Conservation (phyloP, 1,284 basidiomycete genomes). For the Sparassis latifolia region DNA sequence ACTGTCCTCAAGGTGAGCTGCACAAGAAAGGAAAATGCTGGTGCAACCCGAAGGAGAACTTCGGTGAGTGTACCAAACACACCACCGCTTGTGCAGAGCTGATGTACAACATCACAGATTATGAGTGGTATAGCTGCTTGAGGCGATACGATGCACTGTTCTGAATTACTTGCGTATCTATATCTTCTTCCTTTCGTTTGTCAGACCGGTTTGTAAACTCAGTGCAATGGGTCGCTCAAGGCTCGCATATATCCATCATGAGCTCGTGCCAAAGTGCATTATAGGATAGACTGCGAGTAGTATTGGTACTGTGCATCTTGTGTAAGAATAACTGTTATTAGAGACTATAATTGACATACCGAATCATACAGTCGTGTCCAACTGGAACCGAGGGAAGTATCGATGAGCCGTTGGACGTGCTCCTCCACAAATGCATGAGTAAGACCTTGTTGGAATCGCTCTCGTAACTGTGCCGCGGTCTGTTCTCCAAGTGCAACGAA, state of each 20-base stretch:
- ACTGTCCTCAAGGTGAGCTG: constrained; percentile 41
- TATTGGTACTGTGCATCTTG: constrained; percentile 57
- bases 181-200: background rate
- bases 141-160: constrained; percentile 65
- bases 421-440: constrained; percentile 86
- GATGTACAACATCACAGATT: constrained; percentile 38
- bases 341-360: constrained; percentile 35
- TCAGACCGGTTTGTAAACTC: no score
- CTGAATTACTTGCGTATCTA: constrained; percentile 11
- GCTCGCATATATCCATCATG: no score
- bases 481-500: constrained; percentile 89
- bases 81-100: background rate
- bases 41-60: constrained; percentile 35
- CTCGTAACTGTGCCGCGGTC: constrained; percentile 82
- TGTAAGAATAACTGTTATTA: constrained; percentile 3
- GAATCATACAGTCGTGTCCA: constrained; percentile 93
- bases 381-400: constrained; percentile 83
- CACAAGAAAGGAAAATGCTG: constrained; percentile 40
- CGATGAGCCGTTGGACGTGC: constrained; percentile 83
- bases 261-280: constrained; percentile 6
- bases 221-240: no score
- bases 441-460: constrained; percentile 89
- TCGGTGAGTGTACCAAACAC: constrained; percentile 29
- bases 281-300: constrained; percentile 79
- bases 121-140: constrained; percentile 77